Conservation (phyloP, 768 basidiomycete species). For the Boletus fagicola region DNA sequence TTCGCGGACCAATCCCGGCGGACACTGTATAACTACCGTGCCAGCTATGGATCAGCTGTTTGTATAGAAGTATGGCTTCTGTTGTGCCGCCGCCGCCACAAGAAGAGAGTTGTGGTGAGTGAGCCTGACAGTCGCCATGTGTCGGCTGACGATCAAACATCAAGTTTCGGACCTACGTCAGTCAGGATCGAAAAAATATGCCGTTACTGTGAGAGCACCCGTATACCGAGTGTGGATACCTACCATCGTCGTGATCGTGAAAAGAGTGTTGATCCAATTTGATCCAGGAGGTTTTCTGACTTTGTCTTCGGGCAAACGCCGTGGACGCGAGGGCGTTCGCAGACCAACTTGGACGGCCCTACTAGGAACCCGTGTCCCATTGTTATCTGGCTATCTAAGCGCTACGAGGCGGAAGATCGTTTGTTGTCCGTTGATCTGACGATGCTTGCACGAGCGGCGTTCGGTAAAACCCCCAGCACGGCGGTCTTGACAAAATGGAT, state of each 20-base stretch:
- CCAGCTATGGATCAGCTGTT: background rate
- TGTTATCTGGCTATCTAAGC: background rate
- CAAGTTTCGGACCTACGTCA: background rate
- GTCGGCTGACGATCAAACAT: background rate
- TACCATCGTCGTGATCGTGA: background rate
- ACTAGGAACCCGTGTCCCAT: background rate
- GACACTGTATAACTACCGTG: background rate
- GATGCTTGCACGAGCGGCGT: background rate
- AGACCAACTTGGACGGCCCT: background rate
- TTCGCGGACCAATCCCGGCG: slow-evolving; percentile 7
- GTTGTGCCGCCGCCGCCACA: background rate
- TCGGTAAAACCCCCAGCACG: background rate
- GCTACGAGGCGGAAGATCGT: background rate
- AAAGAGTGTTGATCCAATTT: background rate
- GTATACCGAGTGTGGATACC: background rate
- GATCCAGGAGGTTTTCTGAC: background rate
- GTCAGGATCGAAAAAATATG: background rate
- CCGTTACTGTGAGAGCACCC: background rate
- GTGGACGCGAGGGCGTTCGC: background rate
- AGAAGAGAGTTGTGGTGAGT: background rate
- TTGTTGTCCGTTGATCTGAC: background rate
- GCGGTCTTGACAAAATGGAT: background rate
- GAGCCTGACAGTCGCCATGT: background rate
- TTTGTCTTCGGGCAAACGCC: background rate
- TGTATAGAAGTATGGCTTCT: background rate